Evolutionary conservation across 2,329 filamentous ascomycete species (phyloP), one percentile per base, ranked within the genome.

Genomic region (Ceratocystis colombiana): DNA sequence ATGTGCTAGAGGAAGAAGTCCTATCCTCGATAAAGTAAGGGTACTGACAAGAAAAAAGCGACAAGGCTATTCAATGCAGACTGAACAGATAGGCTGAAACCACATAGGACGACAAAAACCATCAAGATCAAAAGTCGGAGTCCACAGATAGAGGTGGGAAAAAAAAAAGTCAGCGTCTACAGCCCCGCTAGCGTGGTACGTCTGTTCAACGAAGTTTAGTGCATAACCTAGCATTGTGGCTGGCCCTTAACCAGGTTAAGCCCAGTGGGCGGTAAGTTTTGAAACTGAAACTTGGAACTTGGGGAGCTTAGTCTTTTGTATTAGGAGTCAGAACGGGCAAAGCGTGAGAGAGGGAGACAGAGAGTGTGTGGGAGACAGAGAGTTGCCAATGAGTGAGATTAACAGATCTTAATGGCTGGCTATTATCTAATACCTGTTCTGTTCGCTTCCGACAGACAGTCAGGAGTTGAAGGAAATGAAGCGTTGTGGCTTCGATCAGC

Each of bases 211-310:
- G 28, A 59, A 59, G 55, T 20, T 37, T 59, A 37, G 55, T 59
- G 55, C 28, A 59, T n/a, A 8, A n/a, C 55, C 55, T 30, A 59
- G 55, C 28, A 59, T 59, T 59, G 55, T 59, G 55, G 55, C 55
- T 59, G 55, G 55, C 25, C 30, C 17, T 59, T 59, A 37, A n/a
- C 28, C 55, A 8, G 55, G 55, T 59, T 37, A 8, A 30, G 55
- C 30, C 30, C 17, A 33, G 55, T 17, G 55, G 55, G 55, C 55
- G 55, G 55, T 25, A 59, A 37, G 55, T 59, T 59, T 59, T 59
- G 25, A 59, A 59, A 59, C 55, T 59, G 28, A 59, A 59, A 59
- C 55, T 59, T 59, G 55, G 55, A 37, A 59, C 28, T 25, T 59
- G 55, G 55, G 17, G 37, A 41, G 37, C 37, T 41, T 41, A 41